Evolutionary conservation across 352 stramenopile species (phyloP), one percentile per base, ranked within the genome.

Genomic region (Phytophthora niederhauseri): DNA sequence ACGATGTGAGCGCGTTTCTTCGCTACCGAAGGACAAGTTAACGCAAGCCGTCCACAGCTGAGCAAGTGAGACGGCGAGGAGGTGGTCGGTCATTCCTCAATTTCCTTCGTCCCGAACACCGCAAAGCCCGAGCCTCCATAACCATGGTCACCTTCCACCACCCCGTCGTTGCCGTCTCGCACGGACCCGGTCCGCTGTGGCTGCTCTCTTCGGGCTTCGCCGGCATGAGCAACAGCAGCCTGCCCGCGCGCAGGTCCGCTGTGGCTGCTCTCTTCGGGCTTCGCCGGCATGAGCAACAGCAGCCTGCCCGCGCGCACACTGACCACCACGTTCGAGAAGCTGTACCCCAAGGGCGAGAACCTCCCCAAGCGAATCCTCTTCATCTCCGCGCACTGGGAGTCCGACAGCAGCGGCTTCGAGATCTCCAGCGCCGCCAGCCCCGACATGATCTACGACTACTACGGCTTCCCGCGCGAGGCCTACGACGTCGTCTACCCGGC

Each of bases 401-500:
- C 57, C 9, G 52, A 70, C 22, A 48, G 38, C 11, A 50, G 20
- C 17, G 57, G 43, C 26, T 71, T 75, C 7, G 68, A 67, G 51
- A 87, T 82, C 66, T 79, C 73, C 31, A 80, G 79, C 26, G 50
- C 73, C 11, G 74, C 81, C 8, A 50, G 61, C 1, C 80, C 81
- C 17, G 48, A 62, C 3, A 73, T 97, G 48, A 62, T 96, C 43
- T 97, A 84, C 76, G 92, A 98, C 75, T 98, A 97, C 73, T 87
- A 82, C 57, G 85, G 85, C 12, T 98, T 98, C 66, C 88, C 90
- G 4, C 41, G 41, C 2, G 72, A 96, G 56, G 76, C 84, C 8
- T 98, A 98, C 76, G 45, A 95, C 20, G 77, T 91, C 68, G 70
- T 84, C 53, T 97, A 97, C 61, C 68, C 76, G 2, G 86, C 17